Evolutionary conservation across 1,284 basidiomycete genomes (phyloP).

Genomic region (Ceratobasidium sp.): DNA sequence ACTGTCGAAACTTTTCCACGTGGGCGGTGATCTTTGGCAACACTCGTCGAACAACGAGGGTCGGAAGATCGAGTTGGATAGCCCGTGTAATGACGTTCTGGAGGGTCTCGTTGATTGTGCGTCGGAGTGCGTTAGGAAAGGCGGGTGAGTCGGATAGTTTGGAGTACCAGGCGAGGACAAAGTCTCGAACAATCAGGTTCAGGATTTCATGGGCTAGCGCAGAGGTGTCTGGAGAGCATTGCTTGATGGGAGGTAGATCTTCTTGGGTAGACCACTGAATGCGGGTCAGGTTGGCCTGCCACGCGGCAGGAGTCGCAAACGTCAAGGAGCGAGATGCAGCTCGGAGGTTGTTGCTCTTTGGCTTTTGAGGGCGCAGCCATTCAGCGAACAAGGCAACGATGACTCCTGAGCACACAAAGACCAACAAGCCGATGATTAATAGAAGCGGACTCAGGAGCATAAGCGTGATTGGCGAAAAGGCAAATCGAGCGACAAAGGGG

Average conservation of each 20-base stretch:
- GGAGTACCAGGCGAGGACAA: conserved; percentile 85
- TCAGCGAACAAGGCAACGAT: conserved; percentile 67
- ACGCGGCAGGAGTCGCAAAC: conserved; percentile 89
- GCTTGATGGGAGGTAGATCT: conserved; percentile 65
- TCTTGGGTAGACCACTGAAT: conserved; percentile 83
- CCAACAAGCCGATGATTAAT: conserved; percentile 55
- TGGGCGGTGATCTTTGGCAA: conserved; percentile 88
- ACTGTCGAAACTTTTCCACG: conserved; percentile 88
- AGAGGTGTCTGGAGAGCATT: conserved; percentile 68
- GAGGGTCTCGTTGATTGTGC: conserved; percentile 72
- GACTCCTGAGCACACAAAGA: conserved; percentile 60
- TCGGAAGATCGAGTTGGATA: conserved; percentile 72
- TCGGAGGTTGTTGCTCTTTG: conserved; percentile 52
- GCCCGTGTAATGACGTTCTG: conserved; percentile 64
- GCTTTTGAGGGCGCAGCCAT: conserved; percentile 49
- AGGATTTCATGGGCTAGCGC: conserved; percentile 77
- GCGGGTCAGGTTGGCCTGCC: conserved; percentile 84
- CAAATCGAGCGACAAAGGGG: conserved; percentile 18
- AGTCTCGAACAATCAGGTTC: conserved; percentile 79
- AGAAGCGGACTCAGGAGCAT: conserved; percentile 68
- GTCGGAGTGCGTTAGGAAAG: conserved; percentile 86
- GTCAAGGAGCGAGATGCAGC: conserved; percentile 71
- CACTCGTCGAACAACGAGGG: conserved; percentile 81
- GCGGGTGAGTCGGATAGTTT: conserved; percentile 83
- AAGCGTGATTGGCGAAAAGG: conserved; percentile 64